Conservation (phyloP, 352 stramenopile genomes). For the Phytophthora boehmeriae region DNA sequence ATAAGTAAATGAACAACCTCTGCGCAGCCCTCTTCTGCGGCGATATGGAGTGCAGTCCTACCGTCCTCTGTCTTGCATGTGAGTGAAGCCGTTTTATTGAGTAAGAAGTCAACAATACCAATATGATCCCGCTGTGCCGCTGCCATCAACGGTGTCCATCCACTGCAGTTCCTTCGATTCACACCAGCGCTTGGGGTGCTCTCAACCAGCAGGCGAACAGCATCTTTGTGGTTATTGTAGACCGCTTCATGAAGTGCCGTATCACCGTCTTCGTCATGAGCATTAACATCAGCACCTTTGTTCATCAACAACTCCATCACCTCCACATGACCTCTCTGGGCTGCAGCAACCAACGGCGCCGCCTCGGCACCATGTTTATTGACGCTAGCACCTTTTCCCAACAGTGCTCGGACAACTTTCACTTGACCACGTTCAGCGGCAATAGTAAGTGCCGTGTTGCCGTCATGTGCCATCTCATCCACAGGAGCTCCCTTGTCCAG, state of each 20-base stretch:
- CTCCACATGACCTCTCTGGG: conserved; percentile 10
- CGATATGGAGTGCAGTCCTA: conserved; percentile 17
- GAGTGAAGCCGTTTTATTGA: conserved; percentile 5
- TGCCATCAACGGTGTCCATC: conserved; percentile 19
- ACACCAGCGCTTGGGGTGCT: not conserved
- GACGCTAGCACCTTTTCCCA: conserved; percentile 2
- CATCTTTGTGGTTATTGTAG: conserved; percentile 6
- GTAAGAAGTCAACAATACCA: conserved; percentile 1
- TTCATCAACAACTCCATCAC: conserved; percentile 19
- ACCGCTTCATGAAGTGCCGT: conserved; percentile 22
- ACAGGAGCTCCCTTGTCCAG: conserved; percentile 9
- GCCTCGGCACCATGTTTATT: conserved; percentile 1
- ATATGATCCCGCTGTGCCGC: conserved; percentile 10
- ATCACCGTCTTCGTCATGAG: conserved; percentile 14
- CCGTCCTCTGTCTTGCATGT: conserved; percentile 4
- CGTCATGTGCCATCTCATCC: conserved; percentile 9
- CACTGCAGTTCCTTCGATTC: conserved; percentile 2
- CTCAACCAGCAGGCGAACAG: not conserved
- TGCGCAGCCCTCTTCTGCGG: conserved; percentile 10
- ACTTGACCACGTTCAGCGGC: conserved; percentile 13
- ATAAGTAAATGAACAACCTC: conserved; percentile 14
- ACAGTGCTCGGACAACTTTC: not conserved
- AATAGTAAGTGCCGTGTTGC: conserved; percentile 21
- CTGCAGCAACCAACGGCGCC: conserved; percentile 7
- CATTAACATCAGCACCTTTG: conserved; percentile 3